Conservation (phyloP, 495 filamentous ascomycete species). For the Haplographium delicatum region DNA sequence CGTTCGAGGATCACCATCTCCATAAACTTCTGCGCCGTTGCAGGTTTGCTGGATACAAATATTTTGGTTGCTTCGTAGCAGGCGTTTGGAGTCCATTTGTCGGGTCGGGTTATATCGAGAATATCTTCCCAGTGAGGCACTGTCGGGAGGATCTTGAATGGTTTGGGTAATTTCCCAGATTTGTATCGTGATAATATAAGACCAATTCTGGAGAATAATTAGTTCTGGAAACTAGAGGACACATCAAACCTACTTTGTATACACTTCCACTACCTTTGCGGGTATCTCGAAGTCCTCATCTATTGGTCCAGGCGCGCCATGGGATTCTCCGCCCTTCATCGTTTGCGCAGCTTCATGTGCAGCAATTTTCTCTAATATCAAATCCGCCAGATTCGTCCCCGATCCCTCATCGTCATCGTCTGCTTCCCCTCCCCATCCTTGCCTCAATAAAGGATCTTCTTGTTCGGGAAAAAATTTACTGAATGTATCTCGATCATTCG, state of each 20-base stretch:
- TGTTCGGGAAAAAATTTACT: constrained; percentile 76
- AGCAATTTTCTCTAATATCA: constrained; percentile 92
- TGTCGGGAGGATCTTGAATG: constrained; percentile 92
- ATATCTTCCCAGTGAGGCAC: constrained; percentile 88
- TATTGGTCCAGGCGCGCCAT: constrained; percentile 27
- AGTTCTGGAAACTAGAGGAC: constrained; percentile 12
- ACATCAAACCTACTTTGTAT: constrained; percentile 62
- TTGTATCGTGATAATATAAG: constrained; percentile 88
- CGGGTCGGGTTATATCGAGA: constrained; percentile 72
- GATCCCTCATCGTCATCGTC: constrained; percentile 42
- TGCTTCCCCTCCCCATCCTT: constrained; percentile 41
- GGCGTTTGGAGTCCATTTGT: constrained; percentile 83
- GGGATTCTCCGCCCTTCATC: constrained; percentile 40
- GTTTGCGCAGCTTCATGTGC: constrained; percentile 68
- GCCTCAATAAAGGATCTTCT: constrained; percentile 45
- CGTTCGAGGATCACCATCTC: constrained; percentile 76
- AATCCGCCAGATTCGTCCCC: constrained; percentile 74
- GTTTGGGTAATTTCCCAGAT: constrained; percentile 90
- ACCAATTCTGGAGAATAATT: constrained; percentile 55
- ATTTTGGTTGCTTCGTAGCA: constrained; percentile 82
- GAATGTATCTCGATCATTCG: constrained; percentile 84
- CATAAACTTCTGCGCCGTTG: constrained; percentile 73
- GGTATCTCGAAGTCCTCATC: constrained; percentile 84
- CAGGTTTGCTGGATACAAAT: constrained; percentile 76
- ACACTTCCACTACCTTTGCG: constrained; percentile 89